These are phyloP conservation scores for Fusarium cicatricum DNA, from an alignment of 2,329 filamentous ascomycete genomes.

Conservation along the genomic window DNA sequence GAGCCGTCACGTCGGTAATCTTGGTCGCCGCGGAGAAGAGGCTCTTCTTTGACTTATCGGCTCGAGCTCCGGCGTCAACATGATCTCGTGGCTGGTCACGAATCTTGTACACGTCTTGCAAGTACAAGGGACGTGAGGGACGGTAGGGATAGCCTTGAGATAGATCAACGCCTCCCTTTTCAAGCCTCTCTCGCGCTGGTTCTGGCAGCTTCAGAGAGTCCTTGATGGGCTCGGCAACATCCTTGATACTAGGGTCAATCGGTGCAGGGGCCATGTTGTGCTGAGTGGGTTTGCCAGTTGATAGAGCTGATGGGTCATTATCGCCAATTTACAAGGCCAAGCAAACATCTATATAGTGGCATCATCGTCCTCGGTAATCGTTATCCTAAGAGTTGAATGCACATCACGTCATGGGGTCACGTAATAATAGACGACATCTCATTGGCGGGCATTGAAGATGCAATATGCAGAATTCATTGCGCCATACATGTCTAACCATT, in stretches of 20 bases:
- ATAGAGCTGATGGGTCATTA: too few species aligned
- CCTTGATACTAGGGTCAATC: conserved; percentile 69
- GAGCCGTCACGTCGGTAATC: too few species aligned
- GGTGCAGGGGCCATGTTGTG: conserved; percentile 61
- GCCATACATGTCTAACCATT: conserved; percentile 5
- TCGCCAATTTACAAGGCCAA: too few species aligned
- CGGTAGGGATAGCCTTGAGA: conserved; percentile 77
- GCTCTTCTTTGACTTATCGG: conserved; percentile 69
- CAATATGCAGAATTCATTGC: conserved; percentile 24
- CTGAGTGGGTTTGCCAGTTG: too few species aligned
- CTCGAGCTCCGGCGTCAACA: conserved; percentile 53
- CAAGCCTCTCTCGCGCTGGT: conserved; percentile 61
- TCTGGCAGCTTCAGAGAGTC: conserved; percentile 60
- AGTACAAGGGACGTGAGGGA: conserved; percentile 70
- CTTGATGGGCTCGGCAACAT: conserved; percentile 69
- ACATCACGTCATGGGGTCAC: conserved; percentile 19
- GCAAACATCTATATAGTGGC: too few species aligned
- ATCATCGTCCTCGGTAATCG: too few species aligned
- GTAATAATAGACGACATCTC: neutral
- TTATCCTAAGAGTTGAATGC: too few species aligned
- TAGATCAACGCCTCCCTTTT: conserved; percentile 74
- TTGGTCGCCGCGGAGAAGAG: conserved; percentile 65
- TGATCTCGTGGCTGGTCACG: conserved; percentile 58
- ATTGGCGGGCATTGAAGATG: conserved; percentile 9
- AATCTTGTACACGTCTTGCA: conserved; percentile 75